These are phyloP conservation scores for Aspergillus aculeatus DNA, from an alignment of 2,329 filamentous ascomycete species.

Conservation along the genomic window DNA sequence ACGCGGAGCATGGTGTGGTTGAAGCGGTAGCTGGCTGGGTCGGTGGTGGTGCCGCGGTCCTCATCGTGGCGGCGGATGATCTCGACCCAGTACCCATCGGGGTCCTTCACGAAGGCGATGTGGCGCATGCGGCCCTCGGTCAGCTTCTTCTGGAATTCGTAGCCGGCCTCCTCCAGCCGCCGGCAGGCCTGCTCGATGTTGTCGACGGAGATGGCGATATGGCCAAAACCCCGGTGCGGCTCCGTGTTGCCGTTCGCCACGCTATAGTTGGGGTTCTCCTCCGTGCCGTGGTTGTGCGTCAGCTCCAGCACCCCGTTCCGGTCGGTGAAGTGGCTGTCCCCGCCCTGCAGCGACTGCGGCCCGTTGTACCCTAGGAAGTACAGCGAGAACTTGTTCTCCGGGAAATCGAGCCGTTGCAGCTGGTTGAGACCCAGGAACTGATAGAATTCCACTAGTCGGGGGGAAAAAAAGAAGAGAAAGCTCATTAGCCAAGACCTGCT, in stretches of 20 bases:
- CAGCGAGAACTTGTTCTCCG: constrained; percentile 87
- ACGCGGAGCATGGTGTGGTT: constrained; percentile 79
- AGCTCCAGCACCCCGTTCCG: constrained; percentile 89
- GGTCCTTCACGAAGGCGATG: constrained; percentile 88
- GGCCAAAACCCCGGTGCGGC: constrained; percentile 78
- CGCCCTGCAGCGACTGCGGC: constrained; percentile 68
- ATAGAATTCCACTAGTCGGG: constrained; percentile 75
- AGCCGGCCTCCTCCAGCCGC: constrained; percentile 84
- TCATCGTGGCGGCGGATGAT: constrained; percentile 68
- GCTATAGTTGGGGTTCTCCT: constrained; percentile 76
- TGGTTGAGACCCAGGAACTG: constrained; percentile 85
- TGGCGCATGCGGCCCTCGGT: constrained; percentile 81
- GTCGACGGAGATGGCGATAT: constrained; percentile 79
- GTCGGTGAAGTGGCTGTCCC: constrained; percentile 72
- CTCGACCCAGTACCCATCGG: constrained; percentile 73
- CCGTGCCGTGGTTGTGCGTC: constrained; percentile 81
- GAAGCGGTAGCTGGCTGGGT: constrained; percentile 70
- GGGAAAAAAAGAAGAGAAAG: background rate
- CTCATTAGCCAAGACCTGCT: background rate
- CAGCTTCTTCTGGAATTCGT: constrained; percentile 93
- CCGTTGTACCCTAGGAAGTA: constrained; percentile 93
- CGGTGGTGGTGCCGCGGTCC: constrained; percentile 69
- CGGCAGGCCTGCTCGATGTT: constrained; percentile 87
- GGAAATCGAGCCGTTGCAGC: constrained; percentile 76
- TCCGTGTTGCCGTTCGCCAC: constrained; percentile 89